Conservation (phyloP, 495 filamentous ascomycete genomes). For the Rusavskia elegans region DNA sequence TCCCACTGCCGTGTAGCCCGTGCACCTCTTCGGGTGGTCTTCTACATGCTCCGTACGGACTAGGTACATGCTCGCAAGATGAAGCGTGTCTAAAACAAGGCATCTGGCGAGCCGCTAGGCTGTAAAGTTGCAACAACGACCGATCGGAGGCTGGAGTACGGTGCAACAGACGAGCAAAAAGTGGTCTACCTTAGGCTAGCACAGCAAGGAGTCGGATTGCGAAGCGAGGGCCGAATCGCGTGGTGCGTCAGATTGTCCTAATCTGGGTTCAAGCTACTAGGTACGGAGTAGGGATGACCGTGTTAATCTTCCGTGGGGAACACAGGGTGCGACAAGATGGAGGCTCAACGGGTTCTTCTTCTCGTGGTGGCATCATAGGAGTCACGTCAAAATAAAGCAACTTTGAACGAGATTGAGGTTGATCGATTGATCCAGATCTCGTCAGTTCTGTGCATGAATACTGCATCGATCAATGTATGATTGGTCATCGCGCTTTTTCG, state of each 20-base stretch:
- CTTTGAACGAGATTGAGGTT: not conserved
- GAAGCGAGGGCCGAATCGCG: not conserved
- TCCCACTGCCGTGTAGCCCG: not conserved
- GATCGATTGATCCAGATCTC: not conserved
- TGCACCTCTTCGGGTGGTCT: not conserved
- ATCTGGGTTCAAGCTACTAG: not conserved
- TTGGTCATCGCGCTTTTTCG: not conserved
- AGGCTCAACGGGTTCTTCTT: not conserved
- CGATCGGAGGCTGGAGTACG: not conserved
- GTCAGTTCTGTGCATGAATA: not conserved
- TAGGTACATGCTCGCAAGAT: not conserved
- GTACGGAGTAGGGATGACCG: not conserved
- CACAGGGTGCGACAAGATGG: not conserved
- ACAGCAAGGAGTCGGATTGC: not conserved
- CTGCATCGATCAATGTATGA: not conserved
- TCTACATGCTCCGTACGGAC: too few relatives aligned
- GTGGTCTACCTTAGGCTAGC: not conserved
- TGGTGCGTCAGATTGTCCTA: not conserved
- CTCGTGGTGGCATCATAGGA: not conserved
- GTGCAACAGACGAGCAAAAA: not conserved
- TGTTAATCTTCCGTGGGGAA: not conserved
- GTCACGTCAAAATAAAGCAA: not conserved
- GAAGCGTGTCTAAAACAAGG: constrained; percentile 1
- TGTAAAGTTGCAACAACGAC: not conserved
- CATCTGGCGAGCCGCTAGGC: not conserved